Conservation (phyloP, 495 filamentous ascomycete genomes). For the Wilcoxina mikolae region DNA sequence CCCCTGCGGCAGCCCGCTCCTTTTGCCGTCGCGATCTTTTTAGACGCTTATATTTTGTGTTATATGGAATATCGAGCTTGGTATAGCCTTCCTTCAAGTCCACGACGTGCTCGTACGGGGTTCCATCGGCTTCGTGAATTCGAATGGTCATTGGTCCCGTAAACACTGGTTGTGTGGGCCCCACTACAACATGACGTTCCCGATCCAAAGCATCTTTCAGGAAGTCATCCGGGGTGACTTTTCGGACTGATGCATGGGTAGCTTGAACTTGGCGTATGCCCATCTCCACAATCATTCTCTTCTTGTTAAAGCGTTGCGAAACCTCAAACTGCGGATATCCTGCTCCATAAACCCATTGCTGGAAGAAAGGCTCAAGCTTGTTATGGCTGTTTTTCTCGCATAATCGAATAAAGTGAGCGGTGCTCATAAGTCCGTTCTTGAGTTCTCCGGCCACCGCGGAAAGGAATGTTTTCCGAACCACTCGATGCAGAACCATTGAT, state of each 20-base stretch:
- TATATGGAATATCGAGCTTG: constrained; percentile 89
- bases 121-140: constrained; percentile 96
- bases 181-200: constrained; percentile 51
- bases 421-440: constrained; percentile 55
- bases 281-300: constrained; percentile 90
- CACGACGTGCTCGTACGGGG: constrained; percentile 95
- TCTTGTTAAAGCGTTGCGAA: constrained; percentile 89
- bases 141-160: constrained; percentile 93
- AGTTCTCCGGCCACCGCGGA: constrained; percentile 66
- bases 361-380: constrained; percentile 73
- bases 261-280: constrained; percentile 67
- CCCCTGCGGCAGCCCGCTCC: constrained; percentile 52
- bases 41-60: constrained; percentile 96
- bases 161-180: constrained; percentile 59
- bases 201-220: constrained; percentile 72
- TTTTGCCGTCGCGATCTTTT: constrained; percentile 82
- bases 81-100: constrained; percentile 75
- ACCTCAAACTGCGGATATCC: constrained; percentile 79
- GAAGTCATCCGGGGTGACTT: constrained; percentile 43
- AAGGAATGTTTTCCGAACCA: constrained; percentile 66
- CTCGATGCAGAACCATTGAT: constrained; percentile 65
- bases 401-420: constrained; percentile 55
- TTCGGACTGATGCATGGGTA: constrained; percentile 31
- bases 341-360: constrained; percentile 78
- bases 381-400: constrained; percentile 80